Evolutionary conservation across 805 yeast genomes (phyloP), one percentile per base, ranked within the genome.

Genomic region (Ogataea corticis): DNA sequence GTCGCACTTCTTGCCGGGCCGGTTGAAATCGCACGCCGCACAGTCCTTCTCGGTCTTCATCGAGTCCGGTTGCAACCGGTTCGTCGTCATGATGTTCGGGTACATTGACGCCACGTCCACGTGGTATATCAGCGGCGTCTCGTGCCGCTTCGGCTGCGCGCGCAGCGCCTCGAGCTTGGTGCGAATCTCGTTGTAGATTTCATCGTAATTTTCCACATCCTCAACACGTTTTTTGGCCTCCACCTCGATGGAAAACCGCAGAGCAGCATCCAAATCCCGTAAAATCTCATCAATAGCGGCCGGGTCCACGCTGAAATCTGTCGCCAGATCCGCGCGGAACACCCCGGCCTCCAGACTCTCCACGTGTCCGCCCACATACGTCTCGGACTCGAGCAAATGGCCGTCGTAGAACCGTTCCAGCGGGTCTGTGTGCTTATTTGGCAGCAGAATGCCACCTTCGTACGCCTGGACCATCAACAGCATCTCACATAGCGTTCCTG

Each of bases 101-200:
- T 94, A 94, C 99, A 94, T 94, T 1, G 99, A 94, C 0, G 99
- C 97, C 41, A 94, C 99, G 71, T 94, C 99, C 30, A 95, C 96
- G 61, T 94, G 99, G 58, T 95, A 94, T 51, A 94, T 94, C 38
- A 87, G 71, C 0, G 99, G 99, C 10, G 71, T 70, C 57, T 94
- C 98, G 11, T 65, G 63, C 54, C 97, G 73, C 30, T 72, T 72
- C 1, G 92, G 91, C 31, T 75, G 74, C 1, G 71, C 63, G 49
- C 79, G 82, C 41, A 94, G 66, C 2, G 75, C 86, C n/a, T 75
- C 47, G 12, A 94, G 70, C 54, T 71, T 71, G 0, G 59, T 54
- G 33, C 73, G 74, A 46, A 95, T 83, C 31, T 77, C 69, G 5
- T 77, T 66, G 58, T 80, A 76, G 15, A 94, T 76, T 54, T 87